Evolutionary conservation across 768 basidiomycete species (phyloP).

Genomic region (Collybiopsis luxurians): DNA sequence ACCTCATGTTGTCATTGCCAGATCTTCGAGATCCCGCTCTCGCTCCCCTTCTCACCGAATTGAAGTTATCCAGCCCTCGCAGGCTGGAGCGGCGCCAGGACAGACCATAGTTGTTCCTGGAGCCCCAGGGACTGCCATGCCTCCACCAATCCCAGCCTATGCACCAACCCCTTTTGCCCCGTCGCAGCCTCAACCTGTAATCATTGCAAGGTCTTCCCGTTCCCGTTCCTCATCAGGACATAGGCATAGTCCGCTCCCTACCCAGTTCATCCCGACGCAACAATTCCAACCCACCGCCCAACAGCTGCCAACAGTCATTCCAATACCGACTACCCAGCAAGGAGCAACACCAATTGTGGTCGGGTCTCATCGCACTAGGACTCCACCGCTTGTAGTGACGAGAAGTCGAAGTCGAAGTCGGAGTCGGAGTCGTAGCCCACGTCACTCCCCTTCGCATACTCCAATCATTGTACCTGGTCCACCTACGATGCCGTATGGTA

Average conservation of each 20-base stretch:
- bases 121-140: neutral
- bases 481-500: neutral
- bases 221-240: neutral
- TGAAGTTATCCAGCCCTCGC: neutral
- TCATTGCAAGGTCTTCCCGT: neutral
- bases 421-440: slow-evolving; percentile 17
- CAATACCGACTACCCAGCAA: neutral
- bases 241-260: neutral
- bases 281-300: neutral
- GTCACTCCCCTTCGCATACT: neutral
- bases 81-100: neutral
- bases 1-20: neutral
- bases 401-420: slow-evolving; percentile 17
- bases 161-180: neutral
- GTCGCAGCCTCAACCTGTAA: neutral
- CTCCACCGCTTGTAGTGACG: slow-evolving; percentile 1
- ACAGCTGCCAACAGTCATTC: neutral
- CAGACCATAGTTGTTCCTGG: slow-evolving; percentile 1
- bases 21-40: slow-evolving; percentile 9
- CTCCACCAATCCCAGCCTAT: neutral
- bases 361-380: neutral
- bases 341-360: neutral
- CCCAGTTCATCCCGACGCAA: neutral
- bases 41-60: slow-evolving; percentile 10
- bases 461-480: neutral